phyloP scores from a whole-genome alignment of 345 rosid genomes.

The Excoecaria cochinchinensis region DNA sequence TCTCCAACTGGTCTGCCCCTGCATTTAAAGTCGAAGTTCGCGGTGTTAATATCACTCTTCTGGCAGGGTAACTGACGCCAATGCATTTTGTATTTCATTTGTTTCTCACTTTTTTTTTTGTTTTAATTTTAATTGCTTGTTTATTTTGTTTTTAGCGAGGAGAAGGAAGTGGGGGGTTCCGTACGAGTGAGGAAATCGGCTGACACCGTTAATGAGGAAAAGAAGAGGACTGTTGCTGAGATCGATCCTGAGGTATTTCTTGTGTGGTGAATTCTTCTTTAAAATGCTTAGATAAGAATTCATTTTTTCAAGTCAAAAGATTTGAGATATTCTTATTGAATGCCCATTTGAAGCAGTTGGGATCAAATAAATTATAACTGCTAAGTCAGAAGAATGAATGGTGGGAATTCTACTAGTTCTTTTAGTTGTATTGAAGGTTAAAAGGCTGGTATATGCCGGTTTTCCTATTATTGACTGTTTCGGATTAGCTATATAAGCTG shows the following conservation, averaged over 20 bases:
- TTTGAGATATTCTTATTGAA: not conserved
- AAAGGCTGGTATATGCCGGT: not conserved
- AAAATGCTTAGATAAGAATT: not conserved
- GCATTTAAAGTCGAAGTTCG: slow-evolving; percentile 59
- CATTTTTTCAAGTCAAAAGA: not conserved
- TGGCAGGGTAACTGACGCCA: slow-evolving; percentile 41
- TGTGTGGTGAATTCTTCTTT: not conserved
- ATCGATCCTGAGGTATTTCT: slow-evolving; percentile 79
- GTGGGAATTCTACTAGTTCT: not conserved
- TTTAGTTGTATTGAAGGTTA: not conserved
- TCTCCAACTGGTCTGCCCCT: slow-evolving; percentile 69
- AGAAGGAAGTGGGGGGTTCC: slow-evolving; percentile 37
- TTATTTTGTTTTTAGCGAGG: slow-evolving; percentile 33
- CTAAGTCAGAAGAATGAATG: not conserved
- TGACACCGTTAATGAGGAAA: slow-evolving; percentile 34
- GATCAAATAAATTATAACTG: not conserved
- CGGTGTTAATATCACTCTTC: slow-evolving; percentile 51
- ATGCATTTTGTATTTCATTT: not conserved
- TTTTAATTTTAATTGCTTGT: slow-evolving; percentile 5
- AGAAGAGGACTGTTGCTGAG: slow-evolving; percentile 47
- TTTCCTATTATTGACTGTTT: not conserved
- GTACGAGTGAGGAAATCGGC: slow-evolving; percentile 30
- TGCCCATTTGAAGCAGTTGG: not conserved
- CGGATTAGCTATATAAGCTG: not conserved
- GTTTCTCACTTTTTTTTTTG: not conserved